These are phyloP conservation scores for Talaromyces atroroseus DNA, from an alignment of 2,329 filamentous ascomycete species.

Conservation along the genomic window DNA sequence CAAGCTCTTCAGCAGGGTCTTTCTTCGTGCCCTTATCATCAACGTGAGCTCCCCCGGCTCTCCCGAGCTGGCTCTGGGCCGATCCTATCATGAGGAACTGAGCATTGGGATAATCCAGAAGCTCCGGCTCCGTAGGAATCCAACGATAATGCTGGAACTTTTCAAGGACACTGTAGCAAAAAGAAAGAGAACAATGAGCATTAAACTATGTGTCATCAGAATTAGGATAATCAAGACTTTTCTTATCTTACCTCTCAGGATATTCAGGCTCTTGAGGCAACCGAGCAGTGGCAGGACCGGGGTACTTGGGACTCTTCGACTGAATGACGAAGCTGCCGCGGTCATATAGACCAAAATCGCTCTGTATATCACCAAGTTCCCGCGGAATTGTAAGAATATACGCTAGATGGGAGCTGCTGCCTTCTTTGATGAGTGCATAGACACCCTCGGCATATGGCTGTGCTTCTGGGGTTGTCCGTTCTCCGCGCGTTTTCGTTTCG, in stretches of 20 bases:
- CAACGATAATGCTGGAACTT: slow-evolving; percentile 70
- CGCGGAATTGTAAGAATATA: slow-evolving; percentile 74
- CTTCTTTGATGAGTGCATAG: slow-evolving; percentile 71
- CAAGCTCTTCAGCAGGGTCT: slow-evolving; percentile 63
- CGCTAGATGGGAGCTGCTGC: slow-evolving; percentile 66
- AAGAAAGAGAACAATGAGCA: background rate
- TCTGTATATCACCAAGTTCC: slow-evolving; percentile 65
- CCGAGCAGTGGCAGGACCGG: slow-evolving; percentile 58
- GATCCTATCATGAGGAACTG: slow-evolving; percentile 75
- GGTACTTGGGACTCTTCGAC: slow-evolving; percentile 70
- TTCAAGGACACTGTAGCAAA: slow-evolving; percentile 53
- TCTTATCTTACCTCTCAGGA: slow-evolving; percentile 56
- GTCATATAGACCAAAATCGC: slow-evolving; percentile 64
- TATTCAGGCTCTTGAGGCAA: slow-evolving; percentile 64
- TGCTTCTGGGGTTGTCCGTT: slow-evolving; percentile 62
- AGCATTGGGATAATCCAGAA: slow-evolving; percentile 67
- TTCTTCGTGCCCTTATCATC: slow-evolving; percentile 52
- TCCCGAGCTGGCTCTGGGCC: slow-evolving; percentile 28
- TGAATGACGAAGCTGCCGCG: slow-evolving; percentile 74
- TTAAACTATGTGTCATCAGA: slow-evolving; percentile 12
- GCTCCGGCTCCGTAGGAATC: slow-evolving; percentile 66
- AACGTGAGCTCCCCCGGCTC: slow-evolving; percentile 29
- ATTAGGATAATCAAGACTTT: background rate
- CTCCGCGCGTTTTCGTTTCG: slow-evolving; percentile 68
- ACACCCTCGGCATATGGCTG: slow-evolving; percentile 78